Conservation (phyloP, 2,329 filamentous ascomycete species). For the Metarhizium robertsii region DNA sequence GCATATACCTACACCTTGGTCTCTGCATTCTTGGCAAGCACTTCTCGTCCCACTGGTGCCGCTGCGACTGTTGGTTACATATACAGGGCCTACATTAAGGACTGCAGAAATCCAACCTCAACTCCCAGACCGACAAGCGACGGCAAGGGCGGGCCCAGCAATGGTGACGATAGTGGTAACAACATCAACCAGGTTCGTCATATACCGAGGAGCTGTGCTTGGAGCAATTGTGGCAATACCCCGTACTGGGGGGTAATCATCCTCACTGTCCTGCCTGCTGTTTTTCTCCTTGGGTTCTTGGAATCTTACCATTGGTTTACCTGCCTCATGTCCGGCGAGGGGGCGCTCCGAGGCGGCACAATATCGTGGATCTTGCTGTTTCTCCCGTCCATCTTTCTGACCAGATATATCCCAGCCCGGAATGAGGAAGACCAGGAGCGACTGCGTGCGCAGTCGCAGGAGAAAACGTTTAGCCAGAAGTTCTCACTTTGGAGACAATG, state of each 20-base stretch:
- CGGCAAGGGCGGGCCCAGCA: background rate
- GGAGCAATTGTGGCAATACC: background rate
- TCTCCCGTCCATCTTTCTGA: conserved; percentile 8
- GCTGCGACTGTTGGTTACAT: conserved; percentile 4
- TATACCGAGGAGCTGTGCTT: background rate
- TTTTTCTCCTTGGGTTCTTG: conserved; percentile 20
- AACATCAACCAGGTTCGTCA: background rate
- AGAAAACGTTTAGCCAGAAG: conserved; percentile 2
- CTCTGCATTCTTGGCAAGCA: conserved; percentile 9
- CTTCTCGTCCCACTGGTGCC: conserved; percentile 2
- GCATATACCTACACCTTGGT: conserved; percentile 7
- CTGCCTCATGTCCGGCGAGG: conserved; percentile 20
- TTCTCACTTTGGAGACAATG: conserved; percentile 11
- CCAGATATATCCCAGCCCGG: conserved; percentile 7
- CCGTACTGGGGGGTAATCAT: conserved; percentile 16
- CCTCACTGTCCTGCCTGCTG: conserved; percentile 14
- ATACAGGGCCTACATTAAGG: conserved; percentile 11
- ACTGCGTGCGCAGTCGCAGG: conserved; percentile 9
- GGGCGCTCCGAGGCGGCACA: conserved; percentile 19
- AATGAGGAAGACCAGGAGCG: conserved; percentile 4
- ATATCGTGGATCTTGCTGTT: conserved; percentile 18
- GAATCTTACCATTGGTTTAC: conserved; percentile 23
- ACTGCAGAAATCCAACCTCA: conserved; percentile 10
- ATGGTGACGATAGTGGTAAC: background rate
- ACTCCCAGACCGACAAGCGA: background rate